Evolutionary conservation across 345 rosid species (phyloP), one percentile per base, ranked within the genome.

Genomic region (Boechera stricta): DNA sequence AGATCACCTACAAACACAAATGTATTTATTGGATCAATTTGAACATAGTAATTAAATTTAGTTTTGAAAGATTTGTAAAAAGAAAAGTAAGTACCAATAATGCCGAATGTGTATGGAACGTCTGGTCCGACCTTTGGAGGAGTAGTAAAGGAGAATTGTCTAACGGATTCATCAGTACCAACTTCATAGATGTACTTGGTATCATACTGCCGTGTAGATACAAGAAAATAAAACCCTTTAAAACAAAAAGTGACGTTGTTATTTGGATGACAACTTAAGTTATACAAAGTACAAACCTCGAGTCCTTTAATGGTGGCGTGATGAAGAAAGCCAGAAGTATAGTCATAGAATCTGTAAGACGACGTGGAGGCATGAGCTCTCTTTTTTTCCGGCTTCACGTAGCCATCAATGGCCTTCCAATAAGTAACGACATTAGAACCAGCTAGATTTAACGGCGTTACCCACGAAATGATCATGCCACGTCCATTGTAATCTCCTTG

Each of bases 41-140:
- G 1, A 2, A 5, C 58, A 7, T 18, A 7, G 9, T n/a, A 21
- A 9, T 32, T 9, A 12, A 2, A 63, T 31, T 5, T 12, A 68
- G 13, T 41, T 59, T 47, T 2, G 2, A 21, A 21, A 21, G 24
- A 21, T 21, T 21, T 21, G 24, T 21, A 5, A 31, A 71, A 72
- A n/a, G 63, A n/a, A n/a, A 8, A n/a, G 18, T 2, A 9, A 32
- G 18, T 81, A 87, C 94, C 94, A 5, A 89, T 89, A 72, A 89
- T 80, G 15, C 94, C 94, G 73, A 87, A 89, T 12, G 94, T 86
- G 69, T 87, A 84, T 0, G 91, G 91, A 48, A 77, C 91, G 74
- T 87, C 90, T 3, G 94, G 94, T 41, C 91, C 94, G 10, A 85
- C 80, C 7, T 77, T 65, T 0, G 90, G 91, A 72, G 94, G 94